Base-by-base conservation (phyloP, 805 yeast species). In the Diddensiella caesifluorescens region DNA sequence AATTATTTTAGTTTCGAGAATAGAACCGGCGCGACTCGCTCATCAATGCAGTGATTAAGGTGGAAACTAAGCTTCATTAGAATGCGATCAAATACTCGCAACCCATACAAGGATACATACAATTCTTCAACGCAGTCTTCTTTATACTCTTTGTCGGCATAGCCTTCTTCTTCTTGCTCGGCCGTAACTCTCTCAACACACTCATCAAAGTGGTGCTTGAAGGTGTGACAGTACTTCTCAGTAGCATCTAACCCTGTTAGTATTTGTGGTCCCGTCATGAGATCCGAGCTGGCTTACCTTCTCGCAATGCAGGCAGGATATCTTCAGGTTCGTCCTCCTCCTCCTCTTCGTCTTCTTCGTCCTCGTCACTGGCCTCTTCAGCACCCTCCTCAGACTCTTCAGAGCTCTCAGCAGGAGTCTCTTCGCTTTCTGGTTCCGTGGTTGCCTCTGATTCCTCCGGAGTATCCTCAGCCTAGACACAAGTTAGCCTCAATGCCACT, bases 101-200 rank as follows among this genome's bases (percentile, higher is more conserved):
- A 20, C 35, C 25, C 16, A 36, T 27, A 26, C 19, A n/a, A 19
- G 12, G 18, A 20, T 13, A 45, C 60, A 46, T 52, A 55, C 56
- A 84, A 90, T 70, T 90, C 98, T 70, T 90, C 97, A 49, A 90
- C 83, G 75, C 98, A 90, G 70, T 90, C 97, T 73, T 90, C 98
- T 70, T 90, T 90, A 74, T 86, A 74, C 7, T 73, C 79, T 57
- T 75, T 76, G 45, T 83, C 80, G 22, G 68, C 95, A 64, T 90
- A 89, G 55, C 72, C 95, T 54, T 76, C 83, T 61, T 85, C 89
- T 70, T 88, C 86, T 72, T 73, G 75, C 56, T 80, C 95, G 64
- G 80, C 77, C 52, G 92, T 79, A 52, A 90, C 97, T 73, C 97
- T 87, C 70, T 85, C 97, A 46, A 80, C 80, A 76, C 98, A 90